Percentiles rank a stretch among this genome's conserved stretches.
phyloP scores from a whole-genome alignment of 306 rosid species.

The Castanopsis chinensis region DNA sequence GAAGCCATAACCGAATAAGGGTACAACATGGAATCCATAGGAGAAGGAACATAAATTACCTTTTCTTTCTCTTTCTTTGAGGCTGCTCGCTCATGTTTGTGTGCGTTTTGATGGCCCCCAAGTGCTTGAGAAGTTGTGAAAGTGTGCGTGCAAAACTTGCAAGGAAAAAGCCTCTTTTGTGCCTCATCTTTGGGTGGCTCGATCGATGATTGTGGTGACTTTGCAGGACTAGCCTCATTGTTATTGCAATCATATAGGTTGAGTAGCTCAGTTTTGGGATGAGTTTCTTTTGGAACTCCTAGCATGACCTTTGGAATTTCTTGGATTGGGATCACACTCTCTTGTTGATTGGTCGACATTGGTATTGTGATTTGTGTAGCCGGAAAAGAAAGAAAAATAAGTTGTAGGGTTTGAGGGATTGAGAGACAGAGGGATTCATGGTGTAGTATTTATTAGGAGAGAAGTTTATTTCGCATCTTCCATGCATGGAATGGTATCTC shows the following conservation, averaged over 20 bases:
- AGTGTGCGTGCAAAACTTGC: constrained; percentile 20
- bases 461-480: neutral
- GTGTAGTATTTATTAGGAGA: neutral
- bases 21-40: neutral
- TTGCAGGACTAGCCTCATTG: neutral
- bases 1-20: neutral
- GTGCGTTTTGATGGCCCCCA: constrained; percentile 79
- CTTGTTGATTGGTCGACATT: neutral
- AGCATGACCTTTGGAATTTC: neutral
- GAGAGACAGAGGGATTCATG: neutral
- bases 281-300: neutral
- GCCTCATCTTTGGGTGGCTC: neutral
- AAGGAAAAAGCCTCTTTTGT: neutral
- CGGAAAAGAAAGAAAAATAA: neutral
- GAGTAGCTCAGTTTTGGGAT: neutral
- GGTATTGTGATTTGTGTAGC: neutral
- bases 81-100: constrained; percentile 47
- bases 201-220: neutral
- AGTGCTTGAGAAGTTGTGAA: constrained; percentile 57
- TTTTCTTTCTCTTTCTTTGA: constrained; percentile 6
- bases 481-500: neutral
- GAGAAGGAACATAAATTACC: neutral
- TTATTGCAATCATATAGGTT: neutral
- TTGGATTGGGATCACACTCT: neutral
- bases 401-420: neutral